Conservation (phyloP, 106 monocot species). For the Xerophyta viscosa region DNA sequence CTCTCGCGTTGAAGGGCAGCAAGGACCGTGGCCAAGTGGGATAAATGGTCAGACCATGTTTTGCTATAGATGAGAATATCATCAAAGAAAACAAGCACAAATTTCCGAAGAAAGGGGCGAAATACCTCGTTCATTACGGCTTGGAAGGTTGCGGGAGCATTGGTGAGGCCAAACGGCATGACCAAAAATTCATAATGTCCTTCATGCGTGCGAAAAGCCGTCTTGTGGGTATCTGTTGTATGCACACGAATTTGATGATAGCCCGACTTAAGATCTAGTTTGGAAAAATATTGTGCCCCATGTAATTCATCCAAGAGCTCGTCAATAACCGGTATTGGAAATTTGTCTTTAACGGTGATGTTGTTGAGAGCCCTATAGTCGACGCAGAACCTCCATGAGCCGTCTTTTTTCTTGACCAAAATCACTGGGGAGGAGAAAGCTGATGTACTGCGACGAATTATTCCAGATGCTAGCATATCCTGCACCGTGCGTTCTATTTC, state of each 20-base stretch:
- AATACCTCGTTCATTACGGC: not conserved
- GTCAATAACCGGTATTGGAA: constrained; percentile 10
- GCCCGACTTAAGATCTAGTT: constrained; percentile 7
- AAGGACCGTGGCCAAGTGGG: not conserved
- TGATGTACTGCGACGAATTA: not conserved
- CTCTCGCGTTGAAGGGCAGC: not conserved
- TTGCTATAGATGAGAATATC: not conserved
- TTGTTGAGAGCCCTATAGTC: constrained; percentile 3
- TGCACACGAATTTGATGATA: constrained; percentile 10
- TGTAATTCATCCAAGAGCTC: constrained; percentile 13
- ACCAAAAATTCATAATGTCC: constrained; percentile 2
- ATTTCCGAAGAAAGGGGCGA: not conserved
- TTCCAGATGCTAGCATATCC: not conserved
- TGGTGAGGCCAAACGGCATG: constrained; percentile 2
- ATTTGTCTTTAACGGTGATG: not conserved
- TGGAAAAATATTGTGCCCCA: constrained; percentile 1
- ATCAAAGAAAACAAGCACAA: constrained; percentile 1
- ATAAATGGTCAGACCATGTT: not conserved
- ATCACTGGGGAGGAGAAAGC: not conserved
- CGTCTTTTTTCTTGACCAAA: not conserved
- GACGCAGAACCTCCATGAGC: not conserved
- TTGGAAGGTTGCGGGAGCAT: not conserved
- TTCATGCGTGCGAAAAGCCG: not conserved
- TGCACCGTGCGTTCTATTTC: not conserved
- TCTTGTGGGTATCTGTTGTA: not conserved